Percentiles rank a stretch among this genome's conserved stretches.
phyloP scores from a whole-genome alignment of 305 asterid genomes.

The Fraxinus platypoda region DNA sequence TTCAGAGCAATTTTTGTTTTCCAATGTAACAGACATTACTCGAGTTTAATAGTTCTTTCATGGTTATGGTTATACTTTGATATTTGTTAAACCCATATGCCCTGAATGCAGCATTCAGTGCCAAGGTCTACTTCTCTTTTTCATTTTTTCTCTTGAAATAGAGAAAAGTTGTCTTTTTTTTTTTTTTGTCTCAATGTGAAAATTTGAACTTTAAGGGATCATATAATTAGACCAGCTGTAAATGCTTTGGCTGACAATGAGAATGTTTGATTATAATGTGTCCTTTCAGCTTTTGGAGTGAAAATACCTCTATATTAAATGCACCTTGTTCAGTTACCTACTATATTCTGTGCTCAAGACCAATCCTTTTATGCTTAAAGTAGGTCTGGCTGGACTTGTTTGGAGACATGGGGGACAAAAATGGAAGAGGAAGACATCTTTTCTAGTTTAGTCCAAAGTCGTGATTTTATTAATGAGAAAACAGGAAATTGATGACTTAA shows the following conservation, averaged over 20 bases:
- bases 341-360: neutral
- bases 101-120: neutral
- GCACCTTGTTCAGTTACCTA: neutral
- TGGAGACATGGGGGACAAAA: neutral
- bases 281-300: neutral
- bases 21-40: neutral
- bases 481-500: neutral
- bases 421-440: neutral
- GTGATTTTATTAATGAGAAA: neutral
- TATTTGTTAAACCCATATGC: slow-evolving; percentile 1
- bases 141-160: neutral
- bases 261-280: neutral
- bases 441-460: neutral
- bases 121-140: neutral
- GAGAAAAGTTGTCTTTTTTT: neutral
- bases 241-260: neutral
- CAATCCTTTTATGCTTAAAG: neutral
- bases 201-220: slow-evolving; percentile 27
- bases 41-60: slow-evolving; percentile 1
- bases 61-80: neutral
- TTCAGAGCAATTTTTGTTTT: neutral
- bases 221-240: neutral
- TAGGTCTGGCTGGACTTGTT: neutral
- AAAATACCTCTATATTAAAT: neutral
- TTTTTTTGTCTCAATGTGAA: neutral